Base-by-base conservation (phyloP, 169 alveolate species). In the Cryptosporidium sp. region DNA sequence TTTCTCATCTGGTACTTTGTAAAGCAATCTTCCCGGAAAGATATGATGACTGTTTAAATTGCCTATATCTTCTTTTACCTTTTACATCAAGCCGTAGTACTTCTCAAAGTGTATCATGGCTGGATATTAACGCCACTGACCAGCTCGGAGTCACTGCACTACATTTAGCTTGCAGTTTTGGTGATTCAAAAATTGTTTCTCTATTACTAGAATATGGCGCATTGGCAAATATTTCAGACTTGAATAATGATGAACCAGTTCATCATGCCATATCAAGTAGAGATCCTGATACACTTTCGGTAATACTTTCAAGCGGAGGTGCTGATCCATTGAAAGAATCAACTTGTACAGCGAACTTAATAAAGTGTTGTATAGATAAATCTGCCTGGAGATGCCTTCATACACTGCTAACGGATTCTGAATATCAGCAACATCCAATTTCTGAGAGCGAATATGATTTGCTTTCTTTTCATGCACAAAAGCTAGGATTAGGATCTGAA, bases 331-430 rank as follows among this genome's bases (percentile, higher is more conserved):
- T 80, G 33, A 59, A 80, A 26, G 52, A 59, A 33, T 39, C 80
- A 16, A 80, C 89, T 14, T 29, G 51, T 6, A 80, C 89, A 58
- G 89, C 89, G 16, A 65, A 33, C 70, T 62, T 80, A 65, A 59
- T 80, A 37, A 80, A 41, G 23, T 80, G 50, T 62, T 80, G 89
- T 61, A 80, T 80, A 61, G 89, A 80, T n/a, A 80, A 45, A 45
- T 59, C 89, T 16, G 89, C 89, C n/a, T 80, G 89, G 89, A 80
- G 89, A 65, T 80, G 89, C 41, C 70, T 80, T 26, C 75, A 80
- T 29, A 39, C 75, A 16, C 29, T 80, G 26, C 59, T 80, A 2
- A 62, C 89, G 0, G 89, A 80, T 65, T 61, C 75, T 1, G 89
- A 80, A 26, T 80, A 80, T 65, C 89, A 62, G 23, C 89, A 80